phyloP scores from a whole-genome alignment of 768 basidiomycete species.

The Tricholoma sp. region DNA sequence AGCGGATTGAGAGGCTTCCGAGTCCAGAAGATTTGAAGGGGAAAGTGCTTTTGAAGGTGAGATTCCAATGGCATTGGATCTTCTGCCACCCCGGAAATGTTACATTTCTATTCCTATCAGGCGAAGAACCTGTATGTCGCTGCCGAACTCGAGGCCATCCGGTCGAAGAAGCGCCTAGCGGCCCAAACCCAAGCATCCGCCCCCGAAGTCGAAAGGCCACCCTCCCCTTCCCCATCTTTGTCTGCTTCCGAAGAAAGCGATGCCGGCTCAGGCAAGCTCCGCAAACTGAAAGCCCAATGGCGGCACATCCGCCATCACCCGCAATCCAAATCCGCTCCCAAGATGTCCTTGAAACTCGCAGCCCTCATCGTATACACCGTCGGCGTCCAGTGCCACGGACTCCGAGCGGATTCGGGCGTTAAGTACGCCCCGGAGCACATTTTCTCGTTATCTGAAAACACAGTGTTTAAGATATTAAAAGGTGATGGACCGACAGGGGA shows the following conservation, averaged over 20 bases:
- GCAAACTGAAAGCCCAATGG: constrained; percentile 14
- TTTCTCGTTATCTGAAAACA: constrained; percentile 88
- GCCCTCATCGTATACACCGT: constrained; percentile 88
- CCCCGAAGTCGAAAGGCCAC: not conserved
- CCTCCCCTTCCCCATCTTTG: not conserved
- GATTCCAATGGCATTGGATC: constrained; percentile 4
- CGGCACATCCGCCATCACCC: not conserved
- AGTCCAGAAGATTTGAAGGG: constrained; percentile 81
- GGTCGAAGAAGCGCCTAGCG: constrained; percentile 12
- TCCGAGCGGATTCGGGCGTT: constrained; percentile 67
- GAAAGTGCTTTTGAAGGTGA: constrained; percentile 78
- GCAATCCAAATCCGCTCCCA: constrained; percentile 38
- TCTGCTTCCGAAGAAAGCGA: not conserved
- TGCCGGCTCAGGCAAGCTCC: not conserved
- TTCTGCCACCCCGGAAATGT: not conserved
- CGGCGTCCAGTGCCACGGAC: constrained; percentile 89
- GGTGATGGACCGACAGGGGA: constrained; percentile 26
- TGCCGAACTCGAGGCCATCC: constrained; percentile 55
- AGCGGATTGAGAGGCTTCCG: constrained; percentile 54
- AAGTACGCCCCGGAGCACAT: constrained; percentile 83
- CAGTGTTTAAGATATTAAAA: constrained; percentile 72
- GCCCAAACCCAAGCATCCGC: not conserved
- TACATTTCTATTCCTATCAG: constrained; percentile 23
- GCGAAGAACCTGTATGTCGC: constrained; percentile 67
- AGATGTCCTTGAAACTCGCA: constrained; percentile 72